Evolutionary conservation across 139 green algal species (phyloP), one percentile per base, ranked within the genome.

Genomic region (Ettlia oleoabundans): DNA sequence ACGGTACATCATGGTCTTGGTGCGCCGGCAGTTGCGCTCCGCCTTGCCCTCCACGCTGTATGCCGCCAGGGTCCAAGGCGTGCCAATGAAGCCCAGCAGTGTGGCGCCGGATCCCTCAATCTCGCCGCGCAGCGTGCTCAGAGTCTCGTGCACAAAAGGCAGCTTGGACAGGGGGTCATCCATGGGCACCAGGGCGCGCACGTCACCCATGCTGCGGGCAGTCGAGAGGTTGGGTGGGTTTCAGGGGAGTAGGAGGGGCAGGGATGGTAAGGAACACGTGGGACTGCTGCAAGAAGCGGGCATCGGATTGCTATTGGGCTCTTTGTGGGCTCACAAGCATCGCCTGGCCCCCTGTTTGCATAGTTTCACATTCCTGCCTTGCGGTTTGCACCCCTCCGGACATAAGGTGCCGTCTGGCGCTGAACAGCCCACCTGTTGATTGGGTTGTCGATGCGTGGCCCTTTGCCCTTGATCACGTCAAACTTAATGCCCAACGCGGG

Each of bases 401-500:
- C n/a, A n/a, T n/a, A n/a, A n/a, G n/a, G n/a, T n/a, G n/a, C n/a
- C n/a, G n/a, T n/a, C n/a, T n/a, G n/a, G n/a, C n/a, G n/a, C n/a
- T n/a, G n/a, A n/a, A n/a, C 61, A 51, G 21, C 66, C n/a, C 58
- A 88, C 84, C 82, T 90, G 52, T 64, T 65, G 26, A 93, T 92
- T 18, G 94, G 88, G 18, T 75, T 80, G 15, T 92, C 86, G 47
- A 99, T 97, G 63, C 95, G 76, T 0, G 97, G 97, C 0, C 97
- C 97, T 86, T 96, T 98, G 81, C 94, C 94, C 86, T 97, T 98
- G 75, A 99, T 86, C 13, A 99, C 93, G 82, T 99, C 97, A 88
- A 99, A 99, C 80, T 99, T 96, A 30, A 99, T 94, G 77, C 97
- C 97, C 61, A 99, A 73, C 3, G 95, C 93, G 21, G 97, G 97